Evolutionary conservation across 768 basidiomycete genomes (phyloP).

Genomic region (Floccularia luteovirens): DNA sequence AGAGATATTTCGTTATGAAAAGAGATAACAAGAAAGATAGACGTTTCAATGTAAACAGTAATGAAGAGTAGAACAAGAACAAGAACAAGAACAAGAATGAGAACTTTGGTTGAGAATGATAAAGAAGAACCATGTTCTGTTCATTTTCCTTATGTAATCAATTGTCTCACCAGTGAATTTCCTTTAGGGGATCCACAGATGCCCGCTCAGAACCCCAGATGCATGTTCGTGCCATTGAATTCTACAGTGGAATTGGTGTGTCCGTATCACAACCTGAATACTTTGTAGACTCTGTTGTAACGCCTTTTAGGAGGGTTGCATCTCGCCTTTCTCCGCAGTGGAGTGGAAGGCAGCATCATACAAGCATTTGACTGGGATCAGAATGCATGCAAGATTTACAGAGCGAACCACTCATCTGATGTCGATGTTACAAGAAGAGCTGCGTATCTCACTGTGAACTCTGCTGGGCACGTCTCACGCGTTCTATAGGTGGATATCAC

Average conservation of each 20-base stretch:
- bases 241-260: constrained; percentile 76
- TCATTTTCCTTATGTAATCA: neutral
- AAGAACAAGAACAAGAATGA: neutral
- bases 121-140: neutral
- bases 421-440: constrained; percentile 42
- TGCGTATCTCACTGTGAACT: neutral
- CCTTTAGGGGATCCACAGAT: too few relatives aligned
- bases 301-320: constrained; percentile 57
- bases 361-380: constrained; percentile 85
- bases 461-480: constrained; percentile 3
- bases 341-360: constrained; percentile 36
- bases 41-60: neutral
- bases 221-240: constrained; percentile 51
- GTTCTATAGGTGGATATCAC: constrained; percentile 49
- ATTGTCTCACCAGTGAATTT: neutral
- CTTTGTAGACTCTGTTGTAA: neutral
- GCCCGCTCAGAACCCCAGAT: too few relatives aligned
- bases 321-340: constrained; percentile 51
- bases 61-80: neutral
- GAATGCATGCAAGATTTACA: constrained; percentile 63
- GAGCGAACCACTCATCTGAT: constrained; percentile 43
- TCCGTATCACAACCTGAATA: neutral
- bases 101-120: too few relatives aligned
- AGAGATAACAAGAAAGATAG: neutral
- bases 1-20: neutral